These are phyloP conservation scores for Cotoneaster glaucophyllus DNA, from an alignment of 306 rosid species.

Conservation along the genomic window DNA sequence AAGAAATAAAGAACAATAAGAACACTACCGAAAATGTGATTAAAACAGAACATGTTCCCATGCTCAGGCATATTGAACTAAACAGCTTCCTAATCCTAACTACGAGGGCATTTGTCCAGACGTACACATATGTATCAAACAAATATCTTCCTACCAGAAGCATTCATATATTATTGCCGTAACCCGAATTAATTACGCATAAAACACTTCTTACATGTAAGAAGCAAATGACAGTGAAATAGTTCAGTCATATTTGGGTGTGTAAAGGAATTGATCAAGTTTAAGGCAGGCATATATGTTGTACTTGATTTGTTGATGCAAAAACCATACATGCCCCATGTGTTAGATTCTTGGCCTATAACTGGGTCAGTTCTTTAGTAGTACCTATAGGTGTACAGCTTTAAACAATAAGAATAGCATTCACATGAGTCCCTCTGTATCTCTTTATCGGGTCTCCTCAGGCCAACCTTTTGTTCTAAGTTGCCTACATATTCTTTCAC, in stretches of 20 bases:
- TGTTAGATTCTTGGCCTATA: slow-evolving; percentile 65
- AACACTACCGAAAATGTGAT: not conserved
- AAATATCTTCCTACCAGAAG: too few species aligned
- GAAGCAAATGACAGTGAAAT: not conserved
- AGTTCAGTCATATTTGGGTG: not conserved
- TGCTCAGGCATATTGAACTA: slow-evolving; percentile 27
- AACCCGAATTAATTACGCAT: too few species aligned
- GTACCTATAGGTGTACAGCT: slow-evolving; percentile 31
- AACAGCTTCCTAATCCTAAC: slow-evolving; percentile 15
- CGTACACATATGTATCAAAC: slow-evolving; percentile 16
- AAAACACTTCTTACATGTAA: not conserved
- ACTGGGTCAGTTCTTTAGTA: slow-evolving; percentile 36
- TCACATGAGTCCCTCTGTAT: slow-evolving; percentile 42
- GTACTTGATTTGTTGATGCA: slow-evolving; percentile 46
- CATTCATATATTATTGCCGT: too few species aligned
- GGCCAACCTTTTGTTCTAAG: slow-evolving; percentile 18
- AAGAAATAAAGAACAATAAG: not conserved
- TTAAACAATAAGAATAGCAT: slow-evolving; percentile 45
- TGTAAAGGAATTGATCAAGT: not conserved
- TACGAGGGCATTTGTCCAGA: not conserved
- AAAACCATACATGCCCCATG: slow-evolving; percentile 57
- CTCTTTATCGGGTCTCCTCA: slow-evolving; percentile 19
- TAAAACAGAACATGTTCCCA: slow-evolving; percentile 26
- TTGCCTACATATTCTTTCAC: slow-evolving; percentile 13
- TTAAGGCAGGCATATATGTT: slow-evolving; percentile 45